Base-by-base conservation (phyloP, 495 filamentous ascomycete species). In the Talaromyces liani region DNA sequence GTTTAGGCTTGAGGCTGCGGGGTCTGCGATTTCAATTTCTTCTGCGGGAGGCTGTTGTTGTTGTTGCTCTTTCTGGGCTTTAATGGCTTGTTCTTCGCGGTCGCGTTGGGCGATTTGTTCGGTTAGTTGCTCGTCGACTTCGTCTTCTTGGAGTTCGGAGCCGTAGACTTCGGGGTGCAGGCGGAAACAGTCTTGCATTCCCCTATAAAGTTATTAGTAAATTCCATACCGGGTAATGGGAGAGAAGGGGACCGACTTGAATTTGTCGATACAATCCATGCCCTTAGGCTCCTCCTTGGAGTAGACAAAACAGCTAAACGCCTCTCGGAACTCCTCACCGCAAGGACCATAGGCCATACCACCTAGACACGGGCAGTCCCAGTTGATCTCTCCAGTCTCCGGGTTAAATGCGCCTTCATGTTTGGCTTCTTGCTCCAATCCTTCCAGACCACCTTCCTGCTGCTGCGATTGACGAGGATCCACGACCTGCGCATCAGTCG, bases 371-470 rank as follows among this genome's bases (percentile, higher is more conserved):
- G 95, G 94, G 76, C 94, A 98, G 72, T 97, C 94, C 95, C 95
- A 98, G 81, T 98, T 98, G 77, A 98, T 98, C 83, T 98, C 94
- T 66, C 94, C 94, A 8, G 94, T 98, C 82, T 98, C 95, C 12
- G 91, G 91, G 75, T 98, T 93, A 79, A 97, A 98, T 0, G 94
- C 94, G 22, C 93, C 94, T 73, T 97, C 85, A 65, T 91, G 82
- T 60, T 75, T 82, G 22, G 92, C 91, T 75, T 97, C 91, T 56
- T 90, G 84, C 74, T 94, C 88, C 16, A 94, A 77, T 5, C 84
- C 87, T 65, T 86, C 82, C 27, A 59, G 27, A 4, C 62, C 53
- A 3, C 33, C 31, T 58, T 39, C 29, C 22, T 63, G 16, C 29
- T 58, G 55, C 29, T 58, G 22, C 14, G 29, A 31, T 36, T 55